A percentile compares a stretch with the other conserved stretches of the same genome.
phyloP scores from a whole-genome alignment of 345 rosid genomes.

The Bruguiera gymnorhiza region DNA sequence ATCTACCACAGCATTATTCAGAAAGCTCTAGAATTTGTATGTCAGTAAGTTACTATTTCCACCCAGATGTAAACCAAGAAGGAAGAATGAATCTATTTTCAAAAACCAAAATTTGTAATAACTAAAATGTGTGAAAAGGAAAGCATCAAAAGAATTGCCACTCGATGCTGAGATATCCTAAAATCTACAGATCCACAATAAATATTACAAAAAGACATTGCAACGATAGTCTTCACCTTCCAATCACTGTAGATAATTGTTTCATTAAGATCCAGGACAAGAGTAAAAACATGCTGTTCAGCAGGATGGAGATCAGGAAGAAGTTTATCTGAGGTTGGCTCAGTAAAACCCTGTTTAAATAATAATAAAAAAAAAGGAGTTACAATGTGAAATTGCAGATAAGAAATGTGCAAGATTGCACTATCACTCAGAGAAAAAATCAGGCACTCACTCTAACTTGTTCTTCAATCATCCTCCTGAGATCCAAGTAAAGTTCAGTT shows the following conservation, averaged over 20 bases:
- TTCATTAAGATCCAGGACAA: conserved; percentile 92
- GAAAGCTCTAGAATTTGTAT: too few relatives aligned
- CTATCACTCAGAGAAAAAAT: conserved; percentile 1
- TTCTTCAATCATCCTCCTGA: conserved; percentile 71
- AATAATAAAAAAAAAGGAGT: neutral
- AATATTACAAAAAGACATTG: neutral
- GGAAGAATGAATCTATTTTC: too few relatives aligned
- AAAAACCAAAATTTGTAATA: too few relatives aligned
- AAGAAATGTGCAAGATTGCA: neutral
- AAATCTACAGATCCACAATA: neutral
- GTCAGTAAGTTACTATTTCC: too few relatives aligned
- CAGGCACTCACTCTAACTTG: conserved; percentile 57
- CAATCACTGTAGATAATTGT: conserved; percentile 89
- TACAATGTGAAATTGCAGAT: neutral
- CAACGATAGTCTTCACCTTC: conserved; percentile 51
- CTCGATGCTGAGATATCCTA: too few relatives aligned
- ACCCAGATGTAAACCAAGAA: too few relatives aligned
- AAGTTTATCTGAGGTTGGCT: conserved; percentile 94
- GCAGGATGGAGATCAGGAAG: conserved; percentile 93
- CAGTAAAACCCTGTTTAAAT: conserved; percentile 64
- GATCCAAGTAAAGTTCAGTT: conserved; percentile 78
- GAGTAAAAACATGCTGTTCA: conserved; percentile 83
- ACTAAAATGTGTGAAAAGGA: too few relatives aligned
- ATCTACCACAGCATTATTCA: too few relatives aligned
- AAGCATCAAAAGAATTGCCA: too few relatives aligned